Conservation (phyloP, 2,329 filamentous ascomycete species). For the Xylariaceae sp. region DNA sequence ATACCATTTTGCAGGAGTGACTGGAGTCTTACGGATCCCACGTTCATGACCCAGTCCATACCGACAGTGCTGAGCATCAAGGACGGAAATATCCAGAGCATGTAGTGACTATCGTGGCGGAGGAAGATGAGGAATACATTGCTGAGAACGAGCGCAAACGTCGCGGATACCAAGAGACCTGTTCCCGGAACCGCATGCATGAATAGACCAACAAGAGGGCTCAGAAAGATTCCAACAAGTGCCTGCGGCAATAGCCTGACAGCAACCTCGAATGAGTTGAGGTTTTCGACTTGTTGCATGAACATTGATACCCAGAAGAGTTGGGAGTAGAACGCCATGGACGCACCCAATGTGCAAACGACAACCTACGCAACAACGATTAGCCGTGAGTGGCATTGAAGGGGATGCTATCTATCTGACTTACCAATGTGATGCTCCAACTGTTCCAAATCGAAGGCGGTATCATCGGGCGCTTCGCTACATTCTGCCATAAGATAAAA, state of each 20-base stretch:
- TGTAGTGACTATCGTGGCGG: conserved; percentile 27
- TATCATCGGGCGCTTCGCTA: conserved; percentile 31
- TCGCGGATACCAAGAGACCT: conserved; percentile 24
- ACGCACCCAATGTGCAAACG: conserved; percentile 28
- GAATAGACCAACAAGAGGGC: conserved; percentile 32
- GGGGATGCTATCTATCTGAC: neutral
- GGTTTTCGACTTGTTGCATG: conserved; percentile 30
- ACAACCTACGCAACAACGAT: conserved; percentile 24
- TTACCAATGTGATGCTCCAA: conserved; percentile 29
- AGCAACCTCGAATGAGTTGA: conserved; percentile 31
- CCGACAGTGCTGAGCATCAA: conserved; percentile 32
- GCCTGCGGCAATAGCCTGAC: conserved; percentile 33
- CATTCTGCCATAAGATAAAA: conserved; percentile 32
- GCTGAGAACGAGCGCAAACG: conserved; percentile 25
- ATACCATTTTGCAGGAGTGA: neutral
- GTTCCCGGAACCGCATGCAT: conserved; percentile 30
- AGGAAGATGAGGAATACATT: conserved; percentile 32
- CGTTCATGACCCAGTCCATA: conserved; percentile 35
- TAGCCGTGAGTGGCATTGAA: neutral
- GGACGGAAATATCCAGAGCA: conserved; percentile 32
- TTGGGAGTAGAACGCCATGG: conserved; percentile 33
- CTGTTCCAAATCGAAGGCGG: conserved; percentile 30
- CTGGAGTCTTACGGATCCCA: conserved; percentile 29
- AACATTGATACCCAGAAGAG: conserved; percentile 35
- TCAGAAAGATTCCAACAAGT: conserved; percentile 30